phyloP scores from a whole-genome alignment of 257 asterid species.

The Phtheirospermum japonicum region DNA sequence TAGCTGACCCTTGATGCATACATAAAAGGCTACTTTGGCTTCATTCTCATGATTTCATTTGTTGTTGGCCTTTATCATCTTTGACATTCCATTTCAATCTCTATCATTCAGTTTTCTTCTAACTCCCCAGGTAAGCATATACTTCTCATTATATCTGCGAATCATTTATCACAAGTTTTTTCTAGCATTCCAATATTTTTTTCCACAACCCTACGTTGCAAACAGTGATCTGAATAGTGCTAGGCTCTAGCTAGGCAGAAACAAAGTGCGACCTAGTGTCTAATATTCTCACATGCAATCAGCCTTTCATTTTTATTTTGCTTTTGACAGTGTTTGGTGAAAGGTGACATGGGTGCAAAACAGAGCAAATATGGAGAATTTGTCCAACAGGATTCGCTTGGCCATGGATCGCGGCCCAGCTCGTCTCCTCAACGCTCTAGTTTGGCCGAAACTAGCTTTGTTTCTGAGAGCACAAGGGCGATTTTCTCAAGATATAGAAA shows the following conservation, averaged over 20 bases:
- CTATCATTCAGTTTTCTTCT: constrained; percentile 10
- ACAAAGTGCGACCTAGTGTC: no score
- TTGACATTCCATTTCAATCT: not conserved
- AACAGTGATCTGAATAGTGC: not conserved
- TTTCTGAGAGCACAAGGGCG: constrained; percentile 25
- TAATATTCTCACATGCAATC: not conserved
- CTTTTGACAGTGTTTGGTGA: constrained; percentile 5
- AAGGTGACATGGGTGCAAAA: constrained; percentile 39
- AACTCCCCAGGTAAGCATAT: constrained; percentile 19
- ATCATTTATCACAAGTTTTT: not conserved
- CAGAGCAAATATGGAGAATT: constrained; percentile 11
- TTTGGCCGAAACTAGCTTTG: constrained; percentile 13
- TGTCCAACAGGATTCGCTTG: not conserved
- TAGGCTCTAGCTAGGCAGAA: not conserved
- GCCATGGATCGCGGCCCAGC: constrained; percentile 19
- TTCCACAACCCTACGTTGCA: no score
- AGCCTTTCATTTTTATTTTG: not conserved
- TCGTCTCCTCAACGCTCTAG: constrained; percentile 25
- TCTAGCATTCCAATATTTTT: not conserved
- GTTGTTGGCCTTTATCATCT: constrained; percentile 9
- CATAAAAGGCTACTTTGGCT: constrained; percentile 14
- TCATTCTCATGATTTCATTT: not conserved
- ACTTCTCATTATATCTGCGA: not conserved
- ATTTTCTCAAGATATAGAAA: constrained; percentile 41
- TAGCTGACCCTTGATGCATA: constrained; percentile 18